Evolutionary conservation across 176 grass and related monocot genomes (phyloP), one percentile per base, ranked within the genome.

Genomic region (Puya raimondii): DNA sequence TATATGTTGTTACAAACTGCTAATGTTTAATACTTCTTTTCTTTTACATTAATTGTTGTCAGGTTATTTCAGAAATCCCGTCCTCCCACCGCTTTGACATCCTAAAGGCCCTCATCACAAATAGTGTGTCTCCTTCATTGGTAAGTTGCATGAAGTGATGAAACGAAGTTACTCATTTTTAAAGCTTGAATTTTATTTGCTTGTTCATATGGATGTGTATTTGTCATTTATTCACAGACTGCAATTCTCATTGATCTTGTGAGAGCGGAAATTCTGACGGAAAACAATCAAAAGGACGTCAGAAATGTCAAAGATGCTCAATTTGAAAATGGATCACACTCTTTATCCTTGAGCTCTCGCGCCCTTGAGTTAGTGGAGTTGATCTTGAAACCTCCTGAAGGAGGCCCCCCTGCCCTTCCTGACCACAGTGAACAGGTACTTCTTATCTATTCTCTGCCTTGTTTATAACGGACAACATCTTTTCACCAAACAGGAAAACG

Each of bases 181-280:
- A 9, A 61, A 18, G 47, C 68, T 61, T 13, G 25, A 75, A 79
- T 73, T 71, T 27, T 79, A 29, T 58, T 47, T 64, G 66, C n/a
- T 42, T 78, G 73, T 50, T 71, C 15, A 1, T 42, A 11, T 27
- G 7, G 33, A 42, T 42, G 33, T 82, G 51, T 80, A 64, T 51
- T 78, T 51, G 23, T 64, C 14, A 16, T 65, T 79, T 16, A 51
- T 87, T 72, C 67, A 23, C 61, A 96, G 92, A 89, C 76, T 76
- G 86, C 88, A 73, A 84, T 96, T 91, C 86, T 96, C 65, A 61
- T 96, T 47, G 92, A 96, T 80, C 66, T 87, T 51, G 85, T 91
- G 72, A 96, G 73, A 67, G 81, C 74, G 3, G 80, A 87, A 77
- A 76, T 91, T 80, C 63, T 54, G 16, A 68, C 14, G 65, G 85